Percentiles rank a stretch among this genome's conserved stretches.
Evolutionary conservation across 495 filamentous ascomycete genomes (phyloP).

Genomic region (Stereocaulon alpinum): DNA sequence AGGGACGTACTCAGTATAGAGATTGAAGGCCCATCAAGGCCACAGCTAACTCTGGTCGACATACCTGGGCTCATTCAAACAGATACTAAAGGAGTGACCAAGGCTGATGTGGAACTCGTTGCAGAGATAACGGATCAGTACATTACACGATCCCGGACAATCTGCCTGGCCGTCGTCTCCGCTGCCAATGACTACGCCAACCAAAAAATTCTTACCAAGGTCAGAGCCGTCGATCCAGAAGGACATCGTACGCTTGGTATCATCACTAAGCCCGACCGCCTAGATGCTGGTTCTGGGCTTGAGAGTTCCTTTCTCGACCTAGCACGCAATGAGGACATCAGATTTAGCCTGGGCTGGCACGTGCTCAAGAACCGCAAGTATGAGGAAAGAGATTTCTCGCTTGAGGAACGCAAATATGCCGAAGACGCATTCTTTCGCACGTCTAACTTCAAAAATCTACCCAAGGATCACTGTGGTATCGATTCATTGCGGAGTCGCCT

Average conservation of each 20-base stretch:
- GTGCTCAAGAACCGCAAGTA: slow-evolving; percentile 51
- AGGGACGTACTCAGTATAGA: slow-evolving; percentile 55
- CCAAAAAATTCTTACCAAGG: slow-evolving; percentile 39
- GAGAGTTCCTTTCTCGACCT: slow-evolving; percentile 45
- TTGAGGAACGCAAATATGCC: slow-evolving; percentile 17
- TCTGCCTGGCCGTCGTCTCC: slow-evolving; percentile 54
- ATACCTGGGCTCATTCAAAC: slow-evolving; percentile 51
- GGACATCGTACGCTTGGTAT: slow-evolving; percentile 43
- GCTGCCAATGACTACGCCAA: slow-evolving; percentile 41
- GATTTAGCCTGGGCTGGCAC: slow-evolving; percentile 59
- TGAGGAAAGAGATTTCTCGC: slow-evolving; percentile 15
- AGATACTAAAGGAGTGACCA: slow-evolving; percentile 32
- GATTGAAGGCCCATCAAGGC: slow-evolving; percentile 46
- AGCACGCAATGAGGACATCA: slow-evolving; percentile 49
- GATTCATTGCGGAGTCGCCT: slow-evolving; percentile 32
- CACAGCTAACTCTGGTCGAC: slow-evolving; percentile 58
- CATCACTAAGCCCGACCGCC: slow-evolving; percentile 39
- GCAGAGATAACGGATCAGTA: slow-evolving; percentile 44
- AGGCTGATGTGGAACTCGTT: slow-evolving; percentile 38
- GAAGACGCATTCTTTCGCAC: slow-evolving; percentile 15
- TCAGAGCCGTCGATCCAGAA: slow-evolving; percentile 32
- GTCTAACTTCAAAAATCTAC: slow-evolving; percentile 22
- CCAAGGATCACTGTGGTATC: slow-evolving; percentile 27
- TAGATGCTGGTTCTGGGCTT: slow-evolving; percentile 22
- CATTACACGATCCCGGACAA: slow-evolving; percentile 45